Evolutionary conservation across 495 filamentous ascomycete species (phyloP), one percentile per base, ranked within the genome.

Genomic region (Bombardia bombarda): DNA sequence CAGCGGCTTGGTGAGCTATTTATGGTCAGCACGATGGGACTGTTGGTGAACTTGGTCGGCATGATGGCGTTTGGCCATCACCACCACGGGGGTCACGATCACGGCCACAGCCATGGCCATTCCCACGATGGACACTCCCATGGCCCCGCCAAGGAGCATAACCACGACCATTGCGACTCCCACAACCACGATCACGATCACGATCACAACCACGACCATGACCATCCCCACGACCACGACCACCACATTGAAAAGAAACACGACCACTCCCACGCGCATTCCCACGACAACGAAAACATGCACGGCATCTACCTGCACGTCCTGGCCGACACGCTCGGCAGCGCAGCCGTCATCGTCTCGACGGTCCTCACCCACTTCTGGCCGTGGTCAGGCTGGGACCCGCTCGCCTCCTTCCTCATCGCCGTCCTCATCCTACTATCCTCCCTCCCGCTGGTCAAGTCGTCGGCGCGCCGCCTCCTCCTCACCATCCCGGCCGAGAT

Each of bases 251-350:
- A 47, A 13, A 49, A 68, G 26, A 51, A 55, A 21, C 58, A 75
- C 65, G 50, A 53, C 47, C 70, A 71, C 37, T 53, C 46, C 6
- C 63, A 73, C 37, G 37, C 61, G 18, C 77, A 83, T 47, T 58
- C 70, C 18, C 86, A 93, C 60, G 85, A 85, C 42, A 95, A 93
- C 58, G 93, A 99, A 53, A 99, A 99, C 55, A 97, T 98, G 93
- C 81, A 90, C 47, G 92, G 92, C n/a, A 97, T 99, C 47, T 99
- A 90, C 67, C 68, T 99, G 7, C 92, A 99, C 54, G 86, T 99
- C 42, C 70, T 97, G 3, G 93, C 90, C 7, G 92, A 99, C 58
- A 94, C 93, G 0, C 78, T 97, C 16, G 92, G 92, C 10, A 95
- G 88, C 26, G 85, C 89, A 13, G 90, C 90, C 10, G 92, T 99